These are phyloP conservation scores for Hygrophoropsis aurantiaca DNA, from an alignment of 768 basidiomycete genomes.

Conservation along the genomic window DNA sequence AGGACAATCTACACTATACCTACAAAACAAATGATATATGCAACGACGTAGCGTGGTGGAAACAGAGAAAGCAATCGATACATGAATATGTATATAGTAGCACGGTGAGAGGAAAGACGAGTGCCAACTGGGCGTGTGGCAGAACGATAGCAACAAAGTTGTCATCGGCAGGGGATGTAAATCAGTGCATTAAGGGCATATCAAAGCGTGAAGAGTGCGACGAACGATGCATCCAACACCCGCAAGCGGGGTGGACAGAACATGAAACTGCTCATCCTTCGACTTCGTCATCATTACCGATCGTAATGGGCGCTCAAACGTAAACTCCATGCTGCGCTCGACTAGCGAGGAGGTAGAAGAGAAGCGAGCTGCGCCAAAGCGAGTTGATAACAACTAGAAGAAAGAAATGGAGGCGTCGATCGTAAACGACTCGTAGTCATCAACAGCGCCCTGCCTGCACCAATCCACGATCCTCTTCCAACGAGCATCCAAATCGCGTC, in stretches of 20 bases:
- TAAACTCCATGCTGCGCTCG: conserved; percentile 22
- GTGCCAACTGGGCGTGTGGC: conserved; percentile 13
- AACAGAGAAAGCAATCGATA: conserved; percentile 9
- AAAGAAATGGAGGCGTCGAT: conserved; percentile 16
- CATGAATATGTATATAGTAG: conserved; percentile 15
- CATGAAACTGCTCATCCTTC: conserved; percentile 8
- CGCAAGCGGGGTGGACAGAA: conserved; percentile 24
- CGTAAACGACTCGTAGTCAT: conserved; percentile 24
- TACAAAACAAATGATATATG: conserved; percentile 20
- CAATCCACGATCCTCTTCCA: conserved; percentile 25
- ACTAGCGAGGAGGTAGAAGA: conserved; percentile 36
- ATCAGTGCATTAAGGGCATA: conserved; percentile 25
- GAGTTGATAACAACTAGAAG: conserved; percentile 10
- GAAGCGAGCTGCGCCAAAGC: conserved; percentile 21
- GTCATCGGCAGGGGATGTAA: conserved; percentile 20
- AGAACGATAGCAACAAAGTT: conserved; percentile 36
- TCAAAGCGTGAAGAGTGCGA: conserved; percentile 19
- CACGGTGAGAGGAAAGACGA: conserved; percentile 8
- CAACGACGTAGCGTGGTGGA: conserved; percentile 27
- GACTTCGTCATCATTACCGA: conserved; percentile 9
- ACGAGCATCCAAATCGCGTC: conserved; percentile 18
- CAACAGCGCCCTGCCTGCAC: conserved; percentile 26
- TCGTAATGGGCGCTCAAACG: conserved; percentile 23
- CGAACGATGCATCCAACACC: conserved; percentile 16
- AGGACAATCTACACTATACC: conserved; percentile 32